Conservation (phyloP, 2,329 filamentous ascomycete genomes). For the Albophoma yamanashiensis region DNA sequence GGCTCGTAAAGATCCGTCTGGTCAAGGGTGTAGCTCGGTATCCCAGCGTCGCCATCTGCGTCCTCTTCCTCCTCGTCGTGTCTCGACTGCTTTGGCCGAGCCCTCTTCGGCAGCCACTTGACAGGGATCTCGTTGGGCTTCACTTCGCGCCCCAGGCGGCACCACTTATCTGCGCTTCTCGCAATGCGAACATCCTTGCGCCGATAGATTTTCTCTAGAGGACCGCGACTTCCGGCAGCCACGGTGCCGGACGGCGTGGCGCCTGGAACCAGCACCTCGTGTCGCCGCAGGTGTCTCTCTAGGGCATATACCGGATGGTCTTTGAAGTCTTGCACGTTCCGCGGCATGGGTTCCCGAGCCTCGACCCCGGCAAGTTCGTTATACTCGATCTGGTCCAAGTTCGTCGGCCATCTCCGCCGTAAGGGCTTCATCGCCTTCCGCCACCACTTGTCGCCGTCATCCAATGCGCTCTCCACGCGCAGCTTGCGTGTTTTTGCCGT, state of each 20-base stretch:
- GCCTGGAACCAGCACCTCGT: constrained; percentile 70
- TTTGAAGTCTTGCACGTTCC: constrained; percentile 79
- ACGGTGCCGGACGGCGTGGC: constrained; percentile 67
- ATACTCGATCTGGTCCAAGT: constrained; percentile 77
- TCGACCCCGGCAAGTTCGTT: constrained; percentile 62
- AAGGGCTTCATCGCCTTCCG: constrained; percentile 38
- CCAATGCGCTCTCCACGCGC: constrained; percentile 57
- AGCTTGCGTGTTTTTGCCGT: constrained; percentile 79
- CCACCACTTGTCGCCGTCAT: constrained; percentile 43
- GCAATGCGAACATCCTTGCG: constrained; percentile 70
- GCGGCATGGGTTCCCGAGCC: constrained; percentile 72
- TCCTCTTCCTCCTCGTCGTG: constrained; percentile 17
- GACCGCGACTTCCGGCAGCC: constrained; percentile 49
- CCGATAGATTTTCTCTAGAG: constrained; percentile 71
- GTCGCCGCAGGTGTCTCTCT: constrained; percentile 70
- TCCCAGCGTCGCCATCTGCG: constrained; percentile 27
- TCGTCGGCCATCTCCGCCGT: constrained; percentile 28
- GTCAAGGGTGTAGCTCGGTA: constrained; percentile 47
- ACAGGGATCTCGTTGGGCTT: constrained; percentile 69
- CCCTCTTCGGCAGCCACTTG: constrained; percentile 55
- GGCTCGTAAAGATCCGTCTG: constrained; percentile 67
- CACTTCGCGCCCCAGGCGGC: constrained; percentile 72
- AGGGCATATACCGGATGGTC: constrained; percentile 76
- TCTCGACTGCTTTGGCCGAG: constrained; percentile 16
- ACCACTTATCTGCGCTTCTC: constrained; percentile 81